Base-by-base conservation (phyloP, 441 rosid species). In the Euphorbia celastroides region DNA sequence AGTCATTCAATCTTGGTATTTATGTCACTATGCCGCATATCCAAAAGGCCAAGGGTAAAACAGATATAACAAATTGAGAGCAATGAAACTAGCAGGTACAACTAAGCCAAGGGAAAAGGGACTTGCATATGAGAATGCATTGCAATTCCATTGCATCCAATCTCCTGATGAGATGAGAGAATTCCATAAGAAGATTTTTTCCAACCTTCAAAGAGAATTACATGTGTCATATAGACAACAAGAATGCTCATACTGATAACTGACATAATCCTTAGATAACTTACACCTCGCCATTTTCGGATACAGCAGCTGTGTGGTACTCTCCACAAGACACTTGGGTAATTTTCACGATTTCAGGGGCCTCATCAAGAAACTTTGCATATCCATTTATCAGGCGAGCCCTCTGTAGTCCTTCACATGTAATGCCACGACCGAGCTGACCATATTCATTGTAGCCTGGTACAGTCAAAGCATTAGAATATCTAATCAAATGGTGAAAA, bases 261-360 rank as follows among this genome's bases (percentile, higher is more conserved):
- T 54, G 64, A 77, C 71, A 36, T 72, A 77, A 64, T 82, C 66
- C 66, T 72, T 76, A 75, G 79, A 79, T 75, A 81, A 89, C 99
- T 94, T 92, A 91, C 97, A 91, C 97, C 93, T 94, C 97, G 75
- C 97, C 91, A 51, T 63, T 81, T 65, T 89, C 96, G 64, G 96
- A 89, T 73, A 94, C 78, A 70, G 93, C 97, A 27, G 97, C 97
- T 46, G 96, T 76, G 79, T 92, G 97, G 84, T 92, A 86, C 84
- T 94, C 96, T 67, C 99, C 97, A 56, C 97, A 94, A 75, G 98
- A 89, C 71, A 94, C 86, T 76, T 77, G 88, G 74, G 71, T 73
- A 67, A 94, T 84, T 92, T 92, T 89, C 84, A 89, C 92, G 28
- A 77, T 86, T 78, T 89, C 99, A 19, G 97, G 96, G 70, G 99